These are phyloP conservation scores for Trypanosoma conorhini DNA, from an alignment of 208 protist genomes.

Conservation along the genomic window DNA sequence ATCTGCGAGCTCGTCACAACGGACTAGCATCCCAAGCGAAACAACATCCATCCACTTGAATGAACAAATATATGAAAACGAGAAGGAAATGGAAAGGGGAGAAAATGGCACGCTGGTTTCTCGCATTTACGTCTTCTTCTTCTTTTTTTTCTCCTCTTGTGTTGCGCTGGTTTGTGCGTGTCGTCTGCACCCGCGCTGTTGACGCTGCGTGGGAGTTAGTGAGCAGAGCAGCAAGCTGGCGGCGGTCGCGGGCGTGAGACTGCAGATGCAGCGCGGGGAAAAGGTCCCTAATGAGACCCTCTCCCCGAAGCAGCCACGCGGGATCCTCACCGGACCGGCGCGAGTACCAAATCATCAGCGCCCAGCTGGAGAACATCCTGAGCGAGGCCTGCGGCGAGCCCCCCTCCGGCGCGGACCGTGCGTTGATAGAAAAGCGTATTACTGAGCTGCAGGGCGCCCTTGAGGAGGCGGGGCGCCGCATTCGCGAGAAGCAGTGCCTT, in stretches of 20 bases:
- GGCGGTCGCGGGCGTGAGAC: background rate
- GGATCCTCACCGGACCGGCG: conserved; percentile 2
- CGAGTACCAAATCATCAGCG: conserved; percentile 49
- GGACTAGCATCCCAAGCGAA: background rate
- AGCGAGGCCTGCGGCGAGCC: conserved; percentile 54
- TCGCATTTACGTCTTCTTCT: conserved; percentile 11
- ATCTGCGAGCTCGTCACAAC: background rate
- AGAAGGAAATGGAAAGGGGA: background rate
- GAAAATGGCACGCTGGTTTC: background rate
- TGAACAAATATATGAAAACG: background rate
- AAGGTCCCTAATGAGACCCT: too few relatives aligned
- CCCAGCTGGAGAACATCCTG: conserved; percentile 64
- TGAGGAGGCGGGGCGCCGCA: conserved; percentile 47
- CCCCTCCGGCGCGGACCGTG: conserved; percentile 42
- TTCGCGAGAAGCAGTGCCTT: conserved; percentile 34
- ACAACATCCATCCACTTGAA: background rate
- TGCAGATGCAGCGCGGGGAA: background rate
- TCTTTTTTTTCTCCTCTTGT: background rate
- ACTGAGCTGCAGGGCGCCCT: conserved; percentile 55
- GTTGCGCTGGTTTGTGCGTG: background rate
- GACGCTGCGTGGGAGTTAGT: background rate
- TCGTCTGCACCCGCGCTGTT: background rate
- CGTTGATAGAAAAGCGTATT: conserved; percentile 62
- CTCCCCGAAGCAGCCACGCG: background rate
- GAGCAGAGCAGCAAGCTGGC: background rate